A percentile compares a stretch with the other conserved stretches of the same genome.
Conservation (phyloP, 208 protist genomes). For the Crithidia sp. region DNA sequence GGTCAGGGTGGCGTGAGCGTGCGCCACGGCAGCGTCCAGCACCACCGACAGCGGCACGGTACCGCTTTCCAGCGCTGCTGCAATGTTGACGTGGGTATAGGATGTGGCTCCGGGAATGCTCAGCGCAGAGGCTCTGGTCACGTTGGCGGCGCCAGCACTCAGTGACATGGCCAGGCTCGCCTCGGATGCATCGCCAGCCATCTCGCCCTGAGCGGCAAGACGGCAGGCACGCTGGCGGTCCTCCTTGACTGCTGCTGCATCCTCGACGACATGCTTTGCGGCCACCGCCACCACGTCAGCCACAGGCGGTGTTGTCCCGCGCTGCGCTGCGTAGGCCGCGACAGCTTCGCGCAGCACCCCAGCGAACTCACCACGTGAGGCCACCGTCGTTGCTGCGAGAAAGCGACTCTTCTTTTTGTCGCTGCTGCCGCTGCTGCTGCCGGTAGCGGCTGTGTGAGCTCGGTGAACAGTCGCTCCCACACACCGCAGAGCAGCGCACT, state of each 20-base stretch:
- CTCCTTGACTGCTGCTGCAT: conserved; percentile 15
- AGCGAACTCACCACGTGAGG: conserved; percentile 23
- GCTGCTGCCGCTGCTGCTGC: not conserved
- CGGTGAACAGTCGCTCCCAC: conserved; percentile 32
- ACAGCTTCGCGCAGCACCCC: conserved; percentile 20
- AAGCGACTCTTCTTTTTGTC: not conserved
- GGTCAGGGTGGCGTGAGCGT: conserved; percentile 19
- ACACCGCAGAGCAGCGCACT: conserved; percentile 36
- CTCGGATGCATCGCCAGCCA: too few species aligned
- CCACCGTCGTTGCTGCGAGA: conserved; percentile 12
- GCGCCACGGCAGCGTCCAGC: conserved; percentile 37
- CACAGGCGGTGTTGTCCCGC: not conserved
- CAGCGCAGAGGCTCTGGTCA: too few species aligned
- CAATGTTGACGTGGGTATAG: conserved; percentile 18
- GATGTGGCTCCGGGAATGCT: not conserved
- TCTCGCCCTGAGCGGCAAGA: too few species aligned
- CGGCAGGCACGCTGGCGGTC: conserved; percentile 7
- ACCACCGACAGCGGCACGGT: conserved; percentile 24
- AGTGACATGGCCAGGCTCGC: too few species aligned
- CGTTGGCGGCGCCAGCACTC: too few species aligned
- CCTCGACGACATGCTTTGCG: conserved; percentile 18
- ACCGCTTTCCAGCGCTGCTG: conserved; percentile 26
- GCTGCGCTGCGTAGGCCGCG: not conserved
- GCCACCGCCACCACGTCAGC: conserved; percentile 18
- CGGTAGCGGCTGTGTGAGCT: conserved; percentile 30